These are phyloP conservation scores for Pholiota conissans DNA, from an alignment of 768 basidiomycete species.

Conservation along the genomic window DNA sequence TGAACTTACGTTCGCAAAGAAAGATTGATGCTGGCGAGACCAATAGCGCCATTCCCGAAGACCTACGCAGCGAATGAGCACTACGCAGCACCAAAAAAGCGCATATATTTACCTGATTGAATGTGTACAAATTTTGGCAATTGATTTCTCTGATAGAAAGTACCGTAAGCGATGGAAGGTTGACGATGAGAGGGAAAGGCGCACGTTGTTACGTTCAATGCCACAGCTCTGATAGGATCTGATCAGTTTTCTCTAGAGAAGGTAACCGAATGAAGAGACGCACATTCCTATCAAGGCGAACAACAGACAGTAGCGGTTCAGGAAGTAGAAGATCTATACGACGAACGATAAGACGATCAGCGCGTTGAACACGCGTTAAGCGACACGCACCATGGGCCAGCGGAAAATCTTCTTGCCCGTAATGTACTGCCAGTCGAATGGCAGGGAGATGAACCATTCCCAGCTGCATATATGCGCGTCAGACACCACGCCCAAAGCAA, in stretches of 20 bases:
- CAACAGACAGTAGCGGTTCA: slow-evolving; percentile 64
- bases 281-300: slow-evolving; percentile 72
- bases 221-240: slow-evolving; percentile 42
- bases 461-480: slow-evolving; percentile 39
- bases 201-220: slow-evolving; percentile 57
- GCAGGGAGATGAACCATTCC: slow-evolving; percentile 64
- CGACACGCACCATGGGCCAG: slow-evolving; percentile 61
- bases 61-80: slow-evolving; percentile 25
- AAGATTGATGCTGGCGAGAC: slow-evolving; percentile 71
- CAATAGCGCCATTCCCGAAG: slow-evolving; percentile 65
- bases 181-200: slow-evolving; percentile 8
- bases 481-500: slow-evolving; percentile 8
- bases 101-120: slow-evolving; percentile 46
- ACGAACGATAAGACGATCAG: neutral
- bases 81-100: neutral
- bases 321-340: slow-evolving; percentile 63
- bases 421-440: slow-evolving; percentile 67
- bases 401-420: slow-evolving; percentile 55
- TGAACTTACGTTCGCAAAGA: slow-evolving; percentile 61
- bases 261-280: slow-evolving; percentile 23
- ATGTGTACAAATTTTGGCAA: slow-evolving; percentile 70
- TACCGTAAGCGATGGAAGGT: neutral
- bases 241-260: neutral
- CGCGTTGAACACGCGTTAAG: neutral
- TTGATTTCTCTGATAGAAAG: slow-evolving; percentile 42